Percentiles rank a stretch among this genome's conserved stretches.
phyloP scores from a whole-genome alignment of 306 rosid genomes.

The Inga laurina region DNA sequence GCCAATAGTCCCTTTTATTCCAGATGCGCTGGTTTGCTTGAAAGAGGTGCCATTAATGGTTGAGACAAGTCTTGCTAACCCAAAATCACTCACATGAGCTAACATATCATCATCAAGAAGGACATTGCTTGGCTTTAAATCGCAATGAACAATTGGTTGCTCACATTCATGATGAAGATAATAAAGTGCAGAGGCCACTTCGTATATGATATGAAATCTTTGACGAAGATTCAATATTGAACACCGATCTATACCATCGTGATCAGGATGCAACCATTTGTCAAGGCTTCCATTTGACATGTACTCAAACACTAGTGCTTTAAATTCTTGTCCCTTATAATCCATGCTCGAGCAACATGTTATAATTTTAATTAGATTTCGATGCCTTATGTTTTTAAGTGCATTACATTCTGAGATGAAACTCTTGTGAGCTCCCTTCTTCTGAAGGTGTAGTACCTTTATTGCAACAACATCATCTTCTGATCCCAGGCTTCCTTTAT shows the following conservation, averaged over 20 bases:
- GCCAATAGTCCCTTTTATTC: slow-evolving; percentile 2
- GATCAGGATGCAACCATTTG: background rate
- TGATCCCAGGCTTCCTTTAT: background rate
- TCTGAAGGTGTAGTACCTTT: background rate
- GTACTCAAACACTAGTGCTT: background rate
- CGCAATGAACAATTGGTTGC: background rate
- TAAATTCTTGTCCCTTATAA: background rate
- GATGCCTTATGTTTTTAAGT: slow-evolving; percentile 24
- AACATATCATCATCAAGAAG: background rate
- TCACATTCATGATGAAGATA: background rate
- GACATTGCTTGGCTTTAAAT: background rate
- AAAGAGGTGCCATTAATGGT: background rate
- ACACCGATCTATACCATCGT: background rate
- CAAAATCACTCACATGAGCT: background rate
- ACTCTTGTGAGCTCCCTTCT: background rate
- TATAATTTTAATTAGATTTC: slow-evolving; percentile 29
- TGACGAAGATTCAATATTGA: background rate
- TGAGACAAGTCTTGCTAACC: background rate
- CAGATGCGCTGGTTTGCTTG: background rate
- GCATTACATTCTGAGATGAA: slow-evolving; percentile 25
- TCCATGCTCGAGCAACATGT: slow-evolving; percentile 16
- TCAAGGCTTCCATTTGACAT: background rate
- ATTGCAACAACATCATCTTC: background rate
- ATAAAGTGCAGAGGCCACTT: background rate
- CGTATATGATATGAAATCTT: background rate